Conservation (phyloP, 345 rosid species). For the Adansonia digitata region DNA sequence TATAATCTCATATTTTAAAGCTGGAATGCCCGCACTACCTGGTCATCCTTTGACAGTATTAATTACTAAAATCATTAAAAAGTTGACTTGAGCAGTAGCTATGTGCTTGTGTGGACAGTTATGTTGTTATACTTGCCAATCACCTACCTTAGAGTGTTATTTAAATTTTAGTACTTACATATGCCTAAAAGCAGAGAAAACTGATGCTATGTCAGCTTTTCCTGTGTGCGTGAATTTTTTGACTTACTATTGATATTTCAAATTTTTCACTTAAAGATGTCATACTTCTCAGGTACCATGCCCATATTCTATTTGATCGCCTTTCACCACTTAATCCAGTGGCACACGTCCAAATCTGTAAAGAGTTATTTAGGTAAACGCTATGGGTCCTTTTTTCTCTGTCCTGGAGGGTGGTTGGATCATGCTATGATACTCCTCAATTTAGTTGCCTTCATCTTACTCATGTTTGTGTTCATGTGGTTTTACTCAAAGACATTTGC, state of each 20-base stretch:
- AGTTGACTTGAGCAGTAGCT: neutral
- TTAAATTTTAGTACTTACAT: neutral
- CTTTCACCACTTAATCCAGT: slow-evolving; percentile 86
- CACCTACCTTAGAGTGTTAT: neutral
- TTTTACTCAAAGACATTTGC: neutral
- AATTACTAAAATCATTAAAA: neutral
- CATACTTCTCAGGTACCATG: slow-evolving; percentile 68
- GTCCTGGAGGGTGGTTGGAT: neutral
- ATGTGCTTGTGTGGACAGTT: neutral
- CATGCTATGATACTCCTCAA: neutral
- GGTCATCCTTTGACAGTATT: neutral
- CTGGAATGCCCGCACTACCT: neutral
- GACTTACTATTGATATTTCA: neutral
- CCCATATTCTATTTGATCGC: slow-evolving; percentile 69
- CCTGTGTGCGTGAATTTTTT: neutral
- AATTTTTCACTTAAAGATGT: neutral
- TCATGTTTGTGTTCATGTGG: neutral
- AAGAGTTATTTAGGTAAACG: slow-evolving; percentile 71
- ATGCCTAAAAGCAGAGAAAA: neutral
- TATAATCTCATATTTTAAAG: neutral
- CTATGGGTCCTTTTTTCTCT: neutral
- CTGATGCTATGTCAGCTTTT: neutral
- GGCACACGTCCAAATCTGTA: slow-evolving; percentile 80
- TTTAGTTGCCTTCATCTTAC: neutral
- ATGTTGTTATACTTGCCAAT: neutral